A percentile compares a stretch with the other conserved stretches of the same genome.
These are phyloP conservation scores for Hydnomerulius pinastri DNA, from an alignment of 768 basidiomycete species.

Conservation along the genomic window DNA sequence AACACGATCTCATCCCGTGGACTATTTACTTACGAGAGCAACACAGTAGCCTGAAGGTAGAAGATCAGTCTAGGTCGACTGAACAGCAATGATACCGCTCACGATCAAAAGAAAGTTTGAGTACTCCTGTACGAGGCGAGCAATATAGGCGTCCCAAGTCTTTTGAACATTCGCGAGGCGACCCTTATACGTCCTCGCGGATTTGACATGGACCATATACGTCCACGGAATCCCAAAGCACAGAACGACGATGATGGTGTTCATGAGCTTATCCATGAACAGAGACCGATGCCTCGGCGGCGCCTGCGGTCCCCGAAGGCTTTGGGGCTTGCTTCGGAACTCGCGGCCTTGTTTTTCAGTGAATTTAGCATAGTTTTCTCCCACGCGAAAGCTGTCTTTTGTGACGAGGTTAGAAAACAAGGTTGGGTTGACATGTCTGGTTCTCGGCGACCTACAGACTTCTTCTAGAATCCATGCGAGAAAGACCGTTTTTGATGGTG, in stretches of 20 bases:
- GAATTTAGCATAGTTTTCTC: slow-evolving; percentile 45
- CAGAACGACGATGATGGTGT: slow-evolving; percentile 37
- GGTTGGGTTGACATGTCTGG: neutral
- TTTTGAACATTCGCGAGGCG: slow-evolving; percentile 48
- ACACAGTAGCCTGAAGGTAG: slow-evolving; percentile 47
- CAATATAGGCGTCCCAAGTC: slow-evolving; percentile 52
- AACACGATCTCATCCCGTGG: neutral
- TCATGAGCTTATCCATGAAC: slow-evolving; percentile 5
- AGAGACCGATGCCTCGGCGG: slow-evolving; percentile 7
- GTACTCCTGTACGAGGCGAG: slow-evolving; percentile 54
- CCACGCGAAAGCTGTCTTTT: slow-evolving; percentile 45
- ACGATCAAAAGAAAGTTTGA: slow-evolving; percentile 59
- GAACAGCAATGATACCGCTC: slow-evolving; percentile 20
- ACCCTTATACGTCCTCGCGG: slow-evolving; percentile 50
- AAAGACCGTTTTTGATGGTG: slow-evolving; percentile 46
- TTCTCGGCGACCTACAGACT: slow-evolving; percentile 33
- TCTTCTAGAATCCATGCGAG: slow-evolving; percentile 54
- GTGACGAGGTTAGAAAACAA: neutral
- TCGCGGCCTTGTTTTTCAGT: slow-evolving; percentile 35
- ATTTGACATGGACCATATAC: slow-evolving; percentile 51
- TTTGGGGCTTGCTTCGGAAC: slow-evolving; percentile 1
- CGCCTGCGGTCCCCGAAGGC: slow-evolving; percentile 14
- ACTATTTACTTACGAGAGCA: slow-evolving; percentile 47
- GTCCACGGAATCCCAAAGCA: slow-evolving; percentile 57
- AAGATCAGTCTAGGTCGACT: neutral